These are phyloP conservation scores for Suillus fuscotomentosus DNA, from an alignment of 768 basidiomycete species.

Conservation along the genomic window DNA sequence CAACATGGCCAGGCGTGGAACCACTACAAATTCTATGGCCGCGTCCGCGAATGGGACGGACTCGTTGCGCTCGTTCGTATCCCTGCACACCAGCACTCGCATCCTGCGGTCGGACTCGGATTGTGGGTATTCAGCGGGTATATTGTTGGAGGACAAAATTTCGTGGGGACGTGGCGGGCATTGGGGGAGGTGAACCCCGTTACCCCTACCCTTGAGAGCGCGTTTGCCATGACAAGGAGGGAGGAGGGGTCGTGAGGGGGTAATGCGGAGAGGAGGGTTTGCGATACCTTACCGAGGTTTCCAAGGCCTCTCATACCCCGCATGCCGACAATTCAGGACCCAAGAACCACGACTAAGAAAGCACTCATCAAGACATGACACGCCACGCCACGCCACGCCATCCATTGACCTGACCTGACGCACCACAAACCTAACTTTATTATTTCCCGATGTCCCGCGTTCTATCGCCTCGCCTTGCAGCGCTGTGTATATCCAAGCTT, in stretches of 20 bases:
- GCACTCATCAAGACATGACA: background rate
- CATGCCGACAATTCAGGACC: background rate
- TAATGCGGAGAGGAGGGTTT: background rate
- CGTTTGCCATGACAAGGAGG: conserved; percentile 53
- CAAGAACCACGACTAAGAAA: background rate
- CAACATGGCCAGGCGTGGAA: conserved; percentile 49
- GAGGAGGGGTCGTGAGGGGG: background rate
- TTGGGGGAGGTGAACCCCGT: conserved; percentile 40
- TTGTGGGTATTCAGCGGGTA: conserved; percentile 66
- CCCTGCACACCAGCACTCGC: conserved; percentile 18
- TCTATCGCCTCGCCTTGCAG: background rate
- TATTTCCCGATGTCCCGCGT: background rate
- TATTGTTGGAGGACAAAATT: conserved; percentile 58
- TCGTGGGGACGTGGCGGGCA: conserved; percentile 72
- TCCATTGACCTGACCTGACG: background rate
- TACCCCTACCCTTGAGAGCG: conserved; percentile 57
- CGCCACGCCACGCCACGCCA: background rate
- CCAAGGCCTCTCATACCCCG: background rate
- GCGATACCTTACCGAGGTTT: background rate
- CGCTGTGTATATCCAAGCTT: background rate
- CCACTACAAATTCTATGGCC: conserved; percentile 47
- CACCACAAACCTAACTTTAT: background rate
- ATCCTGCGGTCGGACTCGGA: conserved; percentile 13
- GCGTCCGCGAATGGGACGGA: conserved; percentile 59
- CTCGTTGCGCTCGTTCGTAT: conserved; percentile 51